Evolutionary conservation across 176 grass and related monocot species (phyloP).

Genomic region (Rhynchospora tenuis): DNA sequence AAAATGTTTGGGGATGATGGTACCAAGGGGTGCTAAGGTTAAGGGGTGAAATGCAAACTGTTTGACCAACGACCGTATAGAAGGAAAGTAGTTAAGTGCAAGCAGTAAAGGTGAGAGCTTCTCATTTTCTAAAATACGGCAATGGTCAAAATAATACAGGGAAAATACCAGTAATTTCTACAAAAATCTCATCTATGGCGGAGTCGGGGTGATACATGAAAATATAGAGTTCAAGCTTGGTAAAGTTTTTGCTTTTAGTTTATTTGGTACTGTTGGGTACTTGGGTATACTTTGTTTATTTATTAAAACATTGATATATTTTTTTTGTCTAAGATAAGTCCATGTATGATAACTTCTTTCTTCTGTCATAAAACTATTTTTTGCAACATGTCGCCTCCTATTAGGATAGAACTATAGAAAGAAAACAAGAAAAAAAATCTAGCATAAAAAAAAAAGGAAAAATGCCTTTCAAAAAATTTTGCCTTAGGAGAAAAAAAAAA

Average conservation of each 20-base stretch:
- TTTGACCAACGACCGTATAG: slow-evolving; percentile 11
- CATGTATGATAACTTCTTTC: background rate
- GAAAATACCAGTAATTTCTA: slow-evolving; percentile 32
- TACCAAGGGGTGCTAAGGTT: slow-evolving; percentile 18
- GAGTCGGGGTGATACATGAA: slow-evolving; percentile 48
- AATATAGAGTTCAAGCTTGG: background rate
- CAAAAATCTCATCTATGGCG: slow-evolving; percentile 49
- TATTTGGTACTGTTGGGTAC: background rate
- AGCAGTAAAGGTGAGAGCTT: slow-evolving; percentile 87
- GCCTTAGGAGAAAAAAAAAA: too few species aligned
- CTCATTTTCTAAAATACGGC: slow-evolving; percentile 96
- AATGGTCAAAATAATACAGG: slow-evolving; percentile 62
- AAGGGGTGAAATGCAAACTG: slow-evolving; percentile 7
- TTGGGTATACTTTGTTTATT: slow-evolving; percentile 19
- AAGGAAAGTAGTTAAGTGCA: slow-evolving; percentile 48
- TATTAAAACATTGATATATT: slow-evolving; percentile 2
- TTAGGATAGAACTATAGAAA: too few species aligned
- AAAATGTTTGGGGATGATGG: slow-evolving; percentile 15
- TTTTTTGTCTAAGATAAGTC: background rate
- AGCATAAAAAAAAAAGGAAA: too few species aligned
- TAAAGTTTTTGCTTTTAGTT: background rate
- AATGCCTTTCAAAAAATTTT: too few species aligned
- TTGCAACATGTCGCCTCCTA: too few species aligned
- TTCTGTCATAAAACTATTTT: too few species aligned
- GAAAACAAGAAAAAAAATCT: too few species aligned